These are phyloP conservation scores for Odontarrhena argentea DNA, from an alignment of 345 rosid species.

Conservation along the genomic window DNA sequence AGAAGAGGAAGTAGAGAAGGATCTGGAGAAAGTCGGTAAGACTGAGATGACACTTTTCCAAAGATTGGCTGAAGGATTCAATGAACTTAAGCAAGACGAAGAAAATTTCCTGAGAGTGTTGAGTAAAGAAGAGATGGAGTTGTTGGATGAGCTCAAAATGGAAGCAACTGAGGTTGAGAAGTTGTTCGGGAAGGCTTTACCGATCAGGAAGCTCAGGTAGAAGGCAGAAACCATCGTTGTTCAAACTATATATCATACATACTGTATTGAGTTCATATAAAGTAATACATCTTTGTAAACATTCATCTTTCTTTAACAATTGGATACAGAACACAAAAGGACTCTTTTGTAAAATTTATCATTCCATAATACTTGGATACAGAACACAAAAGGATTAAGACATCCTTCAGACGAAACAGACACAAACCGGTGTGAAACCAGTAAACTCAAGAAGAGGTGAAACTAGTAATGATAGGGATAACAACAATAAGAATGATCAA, in stretches of 20 bases:
- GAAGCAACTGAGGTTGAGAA: conserved; percentile 82
- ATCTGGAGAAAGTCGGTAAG: conserved; percentile 59
- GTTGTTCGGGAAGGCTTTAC: conserved; percentile 72
- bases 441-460: conserved; percentile 62
- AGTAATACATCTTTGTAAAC: conserved; percentile 24
- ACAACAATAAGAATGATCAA: conserved; percentile 67
- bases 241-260: conserved; percentile 12
- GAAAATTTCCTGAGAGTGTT: conserved; percentile 62
- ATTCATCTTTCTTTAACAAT: conserved; percentile 13
- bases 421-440: neutral
- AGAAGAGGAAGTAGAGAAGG: conserved; percentile 49
- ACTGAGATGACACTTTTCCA: conserved; percentile 72
- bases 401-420: conserved; percentile 22
- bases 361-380: conserved; percentile 13
- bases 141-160: conserved; percentile 70
- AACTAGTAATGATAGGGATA: conserved; percentile 72
- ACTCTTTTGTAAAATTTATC: neutral
- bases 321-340: conserved; percentile 27
- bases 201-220: conserved; percentile 74
- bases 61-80: conserved; percentile 75
- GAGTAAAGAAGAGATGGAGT: conserved; percentile 78
- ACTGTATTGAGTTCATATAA: conserved; percentile 8
- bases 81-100: conserved; percentile 66
- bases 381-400: conserved; percentile 33
- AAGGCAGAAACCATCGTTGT: conserved; percentile 7